Percentiles rank a stretch among this genome's conserved stretches.
Conservation (phyloP, 2,329 filamentous ascomycete genomes). For the Trichoderma atroviride region DNA sequence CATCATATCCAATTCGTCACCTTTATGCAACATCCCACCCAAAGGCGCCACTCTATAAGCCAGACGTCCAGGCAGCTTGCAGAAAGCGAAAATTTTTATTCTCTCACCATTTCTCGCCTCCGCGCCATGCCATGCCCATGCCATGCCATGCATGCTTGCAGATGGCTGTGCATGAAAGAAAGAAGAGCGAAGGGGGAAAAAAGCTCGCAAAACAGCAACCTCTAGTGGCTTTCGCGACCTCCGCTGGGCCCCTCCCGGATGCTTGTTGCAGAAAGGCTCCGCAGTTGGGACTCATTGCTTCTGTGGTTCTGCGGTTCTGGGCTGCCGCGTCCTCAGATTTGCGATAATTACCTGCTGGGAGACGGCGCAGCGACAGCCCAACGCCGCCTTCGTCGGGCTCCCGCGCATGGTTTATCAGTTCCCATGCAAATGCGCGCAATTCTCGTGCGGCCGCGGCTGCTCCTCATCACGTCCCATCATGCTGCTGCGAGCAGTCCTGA, state of each 20-base stretch:
- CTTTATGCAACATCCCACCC: neutral
- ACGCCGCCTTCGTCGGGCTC: constrained; percentile 19
- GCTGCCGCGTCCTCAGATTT: neutral
- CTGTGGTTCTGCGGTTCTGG: neutral
- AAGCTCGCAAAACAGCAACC: neutral
- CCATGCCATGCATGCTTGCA: neutral
- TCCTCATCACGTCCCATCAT: constrained; percentile 20
- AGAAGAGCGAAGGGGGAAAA: neutral
- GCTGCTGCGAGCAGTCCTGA: constrained; percentile 14
- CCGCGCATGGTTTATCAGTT: constrained; percentile 14
- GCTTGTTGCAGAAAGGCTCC: constrained; percentile 15
- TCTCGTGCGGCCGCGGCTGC: constrained; percentile 14
- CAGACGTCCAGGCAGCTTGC: neutral
- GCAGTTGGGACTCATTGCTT: constrained; percentile 25
- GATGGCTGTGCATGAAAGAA: neutral
- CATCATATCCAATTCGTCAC: constrained; percentile 14
- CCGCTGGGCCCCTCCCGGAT: neutral
- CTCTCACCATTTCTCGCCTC: constrained; percentile 1
- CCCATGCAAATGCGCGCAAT: constrained; percentile 23
- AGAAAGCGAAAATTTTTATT: constrained; percentile 10
- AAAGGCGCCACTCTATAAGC: neutral
- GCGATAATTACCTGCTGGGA: neutral
- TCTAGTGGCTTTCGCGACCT: neutral
- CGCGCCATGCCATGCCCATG: neutral
- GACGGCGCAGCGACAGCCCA: neutral